Percentiles rank a stretch among this genome's conserved stretches.
These are phyloP conservation scores for Ramalina intermedia DNA, from an alignment of 495 filamentous ascomycete species.

Conservation along the genomic window DNA sequence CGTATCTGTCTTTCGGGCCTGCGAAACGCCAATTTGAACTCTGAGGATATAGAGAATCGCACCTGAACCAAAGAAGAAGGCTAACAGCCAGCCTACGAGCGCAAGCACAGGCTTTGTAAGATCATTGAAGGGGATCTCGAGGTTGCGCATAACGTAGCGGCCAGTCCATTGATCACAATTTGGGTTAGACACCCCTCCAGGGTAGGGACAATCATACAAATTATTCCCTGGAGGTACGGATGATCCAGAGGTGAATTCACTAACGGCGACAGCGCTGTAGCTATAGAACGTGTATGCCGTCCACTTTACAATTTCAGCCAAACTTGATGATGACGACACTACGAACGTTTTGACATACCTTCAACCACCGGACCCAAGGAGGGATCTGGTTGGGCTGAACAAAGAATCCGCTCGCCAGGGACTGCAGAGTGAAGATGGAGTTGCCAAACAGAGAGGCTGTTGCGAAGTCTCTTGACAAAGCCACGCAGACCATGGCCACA, in stretches of 20 bases:
- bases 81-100: slow-evolving; percentile 38
- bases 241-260: slow-evolving; percentile 47
- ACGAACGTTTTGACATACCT: slow-evolving; percentile 24
- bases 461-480: slow-evolving; percentile 45
- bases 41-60: slow-evolving; percentile 41
- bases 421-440: slow-evolving; percentile 51
- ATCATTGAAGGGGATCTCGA: slow-evolving; percentile 52
- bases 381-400: slow-evolving; percentile 57
- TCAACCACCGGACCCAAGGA: slow-evolving; percentile 58
- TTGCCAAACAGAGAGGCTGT: slow-evolving; percentile 52
- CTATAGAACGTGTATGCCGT: slow-evolving; percentile 45
- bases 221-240: slow-evolving; percentile 21
- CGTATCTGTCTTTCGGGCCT: slow-evolving; percentile 36
- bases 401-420: slow-evolving; percentile 55
- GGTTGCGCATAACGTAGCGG: slow-evolving; percentile 45
- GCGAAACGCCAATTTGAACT: slow-evolving; percentile 46
- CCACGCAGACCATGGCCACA: slow-evolving; percentile 43
- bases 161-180: slow-evolving; percentile 53
- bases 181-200: slow-evolving; percentile 39
- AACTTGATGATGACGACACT: slow-evolving; percentile 6
- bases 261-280: slow-evolving; percentile 50
- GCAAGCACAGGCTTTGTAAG: slow-evolving; percentile 46
- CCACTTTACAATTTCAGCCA: slow-evolving; percentile 15
- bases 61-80: slow-evolving; percentile 40
- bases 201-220: slow-evolving; percentile 54